Percentiles rank a stretch among this genome's conserved stretches.
Evolutionary conservation across 495 filamentous ascomycete genomes (phyloP).

Genomic region (Hypoxylon crocopeplum): DNA sequence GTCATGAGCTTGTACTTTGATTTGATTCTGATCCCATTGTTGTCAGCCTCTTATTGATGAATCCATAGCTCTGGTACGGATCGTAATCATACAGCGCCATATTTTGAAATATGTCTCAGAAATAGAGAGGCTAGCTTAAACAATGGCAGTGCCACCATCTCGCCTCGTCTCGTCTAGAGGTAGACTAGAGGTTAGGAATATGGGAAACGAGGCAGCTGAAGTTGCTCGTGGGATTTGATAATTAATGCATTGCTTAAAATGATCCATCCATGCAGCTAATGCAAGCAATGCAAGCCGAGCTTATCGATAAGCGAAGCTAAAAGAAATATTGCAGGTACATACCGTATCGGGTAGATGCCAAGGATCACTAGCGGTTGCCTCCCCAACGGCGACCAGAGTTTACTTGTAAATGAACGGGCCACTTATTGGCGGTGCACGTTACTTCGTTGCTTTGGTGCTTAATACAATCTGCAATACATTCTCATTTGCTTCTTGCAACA

Average conservation of each 20-base stretch:
- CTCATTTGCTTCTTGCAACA: constrained; percentile 23
- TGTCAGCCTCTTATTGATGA: constrained; percentile 14
- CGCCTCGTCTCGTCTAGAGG: constrained; percentile 1
- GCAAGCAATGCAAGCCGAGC: not conserved
- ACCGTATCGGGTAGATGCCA: constrained; percentile 10
- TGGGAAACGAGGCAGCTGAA: not conserved
- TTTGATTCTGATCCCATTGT: constrained; percentile 74
- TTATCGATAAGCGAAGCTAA: constrained; percentile 24
- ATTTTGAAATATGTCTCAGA: constrained; percentile 64
- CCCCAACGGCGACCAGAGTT: constrained; percentile 32
- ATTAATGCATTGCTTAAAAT: not conserved
- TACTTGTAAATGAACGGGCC: constrained; percentile 37
- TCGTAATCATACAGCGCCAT: constrained; percentile 59
- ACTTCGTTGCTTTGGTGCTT: constrained; percentile 12
- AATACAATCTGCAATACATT: constrained; percentile 1
- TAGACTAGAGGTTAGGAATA: constrained; percentile 6
- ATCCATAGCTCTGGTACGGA: not conserved
- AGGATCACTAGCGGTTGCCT: constrained; percentile 31
- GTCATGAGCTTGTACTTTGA: constrained; percentile 93
- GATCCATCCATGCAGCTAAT: not conserved
- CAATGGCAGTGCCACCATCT: constrained; percentile 60
- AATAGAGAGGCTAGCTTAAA: constrained; percentile 58
- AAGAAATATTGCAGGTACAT: not conserved
- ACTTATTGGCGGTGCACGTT: constrained; percentile 29
- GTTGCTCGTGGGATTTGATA: no score